phyloP scores from a whole-genome alignment of 257 asterid genomes.

The Solanum gracilifrons region DNA sequence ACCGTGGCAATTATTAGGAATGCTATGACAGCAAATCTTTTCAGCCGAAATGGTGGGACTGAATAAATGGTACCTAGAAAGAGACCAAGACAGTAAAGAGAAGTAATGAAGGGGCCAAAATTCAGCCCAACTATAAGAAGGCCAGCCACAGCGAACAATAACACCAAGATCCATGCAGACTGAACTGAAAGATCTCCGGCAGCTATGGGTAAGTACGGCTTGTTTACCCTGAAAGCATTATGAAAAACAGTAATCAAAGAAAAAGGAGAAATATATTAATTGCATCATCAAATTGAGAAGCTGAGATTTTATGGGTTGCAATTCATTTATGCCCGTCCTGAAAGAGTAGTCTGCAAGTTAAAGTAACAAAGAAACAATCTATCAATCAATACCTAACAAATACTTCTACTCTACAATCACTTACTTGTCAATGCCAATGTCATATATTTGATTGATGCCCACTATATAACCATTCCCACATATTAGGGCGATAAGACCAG shows the following conservation, averaged over 20 bases:
- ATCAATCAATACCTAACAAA: background rate
- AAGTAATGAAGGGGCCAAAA: constrained; percentile 80
- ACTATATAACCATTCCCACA: constrained; percentile 98
- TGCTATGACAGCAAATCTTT: constrained; percentile 69
- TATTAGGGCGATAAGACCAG: constrained; percentile 80
- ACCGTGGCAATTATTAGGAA: constrained; percentile 97
- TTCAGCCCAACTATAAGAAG: constrained; percentile 67
- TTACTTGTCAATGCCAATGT: constrained; percentile 97
- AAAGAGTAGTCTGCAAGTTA: background rate
- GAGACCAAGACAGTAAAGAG: constrained; percentile 89
- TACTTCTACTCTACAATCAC: constrained; percentile 3
- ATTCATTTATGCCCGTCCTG: background rate
- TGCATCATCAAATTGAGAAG: background rate
- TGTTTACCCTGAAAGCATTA: constrained; percentile 72
- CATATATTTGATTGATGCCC: constrained; percentile 96
- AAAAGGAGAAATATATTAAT: background rate
- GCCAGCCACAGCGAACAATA: constrained; percentile 62
- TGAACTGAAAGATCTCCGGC: constrained; percentile 91
- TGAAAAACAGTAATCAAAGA: background rate
- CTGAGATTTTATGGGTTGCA: background rate
- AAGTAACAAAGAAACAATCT: background rate
- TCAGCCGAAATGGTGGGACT: constrained; percentile 96
- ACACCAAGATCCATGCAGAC: constrained; percentile 86
- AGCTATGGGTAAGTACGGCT: constrained; percentile 97
- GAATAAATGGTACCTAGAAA: constrained; percentile 91